A percentile compares a stretch with the other conserved stretches of the same genome.
Conservation (phyloP, 768 basidiomycete genomes). For the Suillus subalutaceus region DNA sequence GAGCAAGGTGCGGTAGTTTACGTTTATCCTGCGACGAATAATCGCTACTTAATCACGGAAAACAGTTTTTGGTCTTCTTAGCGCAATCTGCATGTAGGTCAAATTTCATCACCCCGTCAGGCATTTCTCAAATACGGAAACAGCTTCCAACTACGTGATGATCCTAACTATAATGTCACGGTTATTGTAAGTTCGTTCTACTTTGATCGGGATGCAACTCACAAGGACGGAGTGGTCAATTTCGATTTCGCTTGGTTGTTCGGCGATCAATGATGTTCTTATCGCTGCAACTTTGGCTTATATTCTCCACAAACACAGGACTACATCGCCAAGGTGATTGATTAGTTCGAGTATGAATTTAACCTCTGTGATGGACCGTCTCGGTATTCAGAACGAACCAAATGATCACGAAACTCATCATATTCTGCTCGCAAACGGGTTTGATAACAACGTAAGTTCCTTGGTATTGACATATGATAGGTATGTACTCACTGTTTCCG, state of each 20-base stretch:
- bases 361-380: neutral
- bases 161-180: neutral
- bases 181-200: neutral
- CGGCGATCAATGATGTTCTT: constrained; percentile 21
- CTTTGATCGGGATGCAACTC: neutral
- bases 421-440: constrained; percentile 30
- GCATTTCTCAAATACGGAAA: neutral
- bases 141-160: neutral
- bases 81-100: neutral
- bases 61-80: neutral
- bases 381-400: constrained; percentile 15
- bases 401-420: constrained; percentile 20
- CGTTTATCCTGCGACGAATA: too few species aligned
- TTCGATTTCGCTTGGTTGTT: constrained; percentile 26
- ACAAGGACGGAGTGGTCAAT: constrained; percentile 23
- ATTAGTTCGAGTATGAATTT: neutral
- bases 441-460: constrained; percentile 24
- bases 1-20: neutral
- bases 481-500: neutral
- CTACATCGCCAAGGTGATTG: constrained; percentile 18
- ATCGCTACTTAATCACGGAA: too few species aligned
- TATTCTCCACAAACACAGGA: constrained; percentile 15
- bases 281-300: constrained; percentile 26
- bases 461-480: neutral
- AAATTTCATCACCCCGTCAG: neutral